Conservation (phyloP, 139 green algal genomes). For the Coccomyxa sp. region DNA sequence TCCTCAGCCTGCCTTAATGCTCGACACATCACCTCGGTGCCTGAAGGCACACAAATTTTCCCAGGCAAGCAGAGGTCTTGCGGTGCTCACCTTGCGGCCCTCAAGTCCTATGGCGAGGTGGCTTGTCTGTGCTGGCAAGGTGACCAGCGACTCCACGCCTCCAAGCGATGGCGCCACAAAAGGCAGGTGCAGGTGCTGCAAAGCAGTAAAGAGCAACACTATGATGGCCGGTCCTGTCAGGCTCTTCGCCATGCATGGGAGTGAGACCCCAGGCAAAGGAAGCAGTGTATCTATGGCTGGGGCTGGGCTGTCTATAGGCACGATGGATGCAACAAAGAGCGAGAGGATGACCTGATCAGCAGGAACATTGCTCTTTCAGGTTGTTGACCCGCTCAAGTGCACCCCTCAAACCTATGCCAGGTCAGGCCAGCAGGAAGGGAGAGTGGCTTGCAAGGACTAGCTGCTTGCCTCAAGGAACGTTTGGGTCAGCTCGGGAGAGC, state of each 20-base stretch:
- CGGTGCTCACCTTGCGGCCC: slow-evolving; percentile 26
- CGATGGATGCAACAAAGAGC: neutral
- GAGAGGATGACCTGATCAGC: neutral
- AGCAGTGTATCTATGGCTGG: neutral
- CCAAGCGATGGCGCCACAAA: slow-evolving; percentile 62
- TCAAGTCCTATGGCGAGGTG: slow-evolving; percentile 55
- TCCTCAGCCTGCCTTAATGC: neutral
- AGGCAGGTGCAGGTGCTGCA: slow-evolving; percentile 33
- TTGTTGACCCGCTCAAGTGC: neutral
- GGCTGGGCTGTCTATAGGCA: neutral
- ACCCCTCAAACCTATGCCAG: too few relatives aligned
- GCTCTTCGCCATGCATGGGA: neutral
- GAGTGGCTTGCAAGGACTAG: neutral
- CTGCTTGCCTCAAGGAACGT: slow-evolving; percentile 13
- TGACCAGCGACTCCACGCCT: slow-evolving; percentile 60
- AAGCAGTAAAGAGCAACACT: neutral
- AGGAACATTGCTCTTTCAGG: neutral
- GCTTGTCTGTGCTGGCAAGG: slow-evolving; percentile 53
- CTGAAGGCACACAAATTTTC: neutral
- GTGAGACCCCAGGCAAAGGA: neutral
- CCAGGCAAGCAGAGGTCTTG: neutral
- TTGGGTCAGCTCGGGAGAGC: slow-evolving; percentile 35
- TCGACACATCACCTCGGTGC: neutral
- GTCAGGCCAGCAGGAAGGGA: too few relatives aligned
- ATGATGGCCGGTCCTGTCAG: neutral